Base-by-base conservation (phyloP, 2,329 filamentous ascomycete species). In the Penicillium italicum region DNA sequence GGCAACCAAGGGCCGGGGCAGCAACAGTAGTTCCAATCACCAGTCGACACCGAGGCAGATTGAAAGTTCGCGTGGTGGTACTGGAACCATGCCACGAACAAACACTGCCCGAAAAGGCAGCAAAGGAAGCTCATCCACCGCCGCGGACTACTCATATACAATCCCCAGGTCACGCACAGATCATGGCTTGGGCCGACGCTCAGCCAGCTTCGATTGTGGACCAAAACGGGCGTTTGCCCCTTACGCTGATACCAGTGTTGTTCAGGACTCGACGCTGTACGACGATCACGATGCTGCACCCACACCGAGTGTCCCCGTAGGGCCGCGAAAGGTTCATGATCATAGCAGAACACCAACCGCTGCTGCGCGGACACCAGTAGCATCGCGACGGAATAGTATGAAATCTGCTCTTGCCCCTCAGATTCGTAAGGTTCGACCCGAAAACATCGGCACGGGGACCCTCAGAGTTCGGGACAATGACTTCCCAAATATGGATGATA, bases 301-400 rank as follows among this genome's bases (percentile, higher is more conserved):
- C 14, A 93, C 88, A 36, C 93, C 93, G 5, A 92, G 86, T 28
- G 81, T 97, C 34, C 91, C 90, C 33, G 87, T 82, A 46, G 92
- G 92, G 5, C 90, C 92, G 54, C 85, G 91, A 59, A 77, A 82
- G 62, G 65, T 73, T 43, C 75, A 74, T 56, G 71, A 70, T 24
- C 64, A 63, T 69, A 41, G 61, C 48, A 58, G 48, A 47, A 60
- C 55, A 33, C 64, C 62, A 31, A 69, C 53, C 22, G 49, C 56
- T 20, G 64, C 62, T 33, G 67, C 69, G 41, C 69, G 67, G 30
- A 69, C 71, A 12, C 71, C 71, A 7, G 63, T 66, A 28, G 62
- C 72, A 47, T 74, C 72, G 20, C 69, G 75, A 49, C 72, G 74
- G 53, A 76, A 73, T 55, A 79, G 76, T 57, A 64, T 73, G 40